These are phyloP conservation scores for Vicia sativa DNA, from an alignment of 306 rosid species.

Conservation along the genomic window DNA sequence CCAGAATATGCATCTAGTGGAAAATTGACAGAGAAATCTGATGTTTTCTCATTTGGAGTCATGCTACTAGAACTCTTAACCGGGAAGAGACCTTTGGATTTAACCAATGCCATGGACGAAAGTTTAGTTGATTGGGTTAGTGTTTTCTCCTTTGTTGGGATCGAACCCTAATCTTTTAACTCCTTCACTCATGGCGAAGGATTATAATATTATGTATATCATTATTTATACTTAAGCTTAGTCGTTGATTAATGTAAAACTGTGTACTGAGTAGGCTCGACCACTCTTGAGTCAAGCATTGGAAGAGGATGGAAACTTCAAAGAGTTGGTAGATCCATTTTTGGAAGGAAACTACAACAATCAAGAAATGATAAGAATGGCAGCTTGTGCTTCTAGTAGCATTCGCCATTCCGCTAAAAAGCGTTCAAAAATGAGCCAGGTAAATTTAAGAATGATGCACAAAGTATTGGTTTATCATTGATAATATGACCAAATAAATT, in stretches of 20 bases:
- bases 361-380: conserved; percentile 72
- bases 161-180: too few relatives aligned
- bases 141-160: not conserved
- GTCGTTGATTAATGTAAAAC: not conserved
- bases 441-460: conserved; percentile 2
- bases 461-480: too few relatives aligned
- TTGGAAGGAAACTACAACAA: conserved; percentile 55
- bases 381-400: conserved; percentile 75
- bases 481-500: not conserved
- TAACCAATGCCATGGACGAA: conserved; percentile 57
- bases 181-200: too few relatives aligned
- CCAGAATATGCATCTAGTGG: conserved; percentile 96
- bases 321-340: conserved; percentile 59
- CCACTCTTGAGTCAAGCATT: conserved; percentile 56
- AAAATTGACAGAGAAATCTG: conserved; percentile 58
- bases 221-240: too few relatives aligned
- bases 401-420: conserved; percentile 77
- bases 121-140: conserved; percentile 94
- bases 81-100: conserved; percentile 71
- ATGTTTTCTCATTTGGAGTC: conserved; percentile 66
- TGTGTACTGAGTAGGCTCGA: conserved; percentile 60
- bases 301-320: conserved; percentile 48
- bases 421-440: conserved; percentile 92
- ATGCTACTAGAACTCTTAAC: conserved; percentile 85
- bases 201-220: too few relatives aligned